These are phyloP conservation scores for Citrus sp. DNA, from an alignment of 345 rosid genomes.

Conservation along the genomic window DNA sequence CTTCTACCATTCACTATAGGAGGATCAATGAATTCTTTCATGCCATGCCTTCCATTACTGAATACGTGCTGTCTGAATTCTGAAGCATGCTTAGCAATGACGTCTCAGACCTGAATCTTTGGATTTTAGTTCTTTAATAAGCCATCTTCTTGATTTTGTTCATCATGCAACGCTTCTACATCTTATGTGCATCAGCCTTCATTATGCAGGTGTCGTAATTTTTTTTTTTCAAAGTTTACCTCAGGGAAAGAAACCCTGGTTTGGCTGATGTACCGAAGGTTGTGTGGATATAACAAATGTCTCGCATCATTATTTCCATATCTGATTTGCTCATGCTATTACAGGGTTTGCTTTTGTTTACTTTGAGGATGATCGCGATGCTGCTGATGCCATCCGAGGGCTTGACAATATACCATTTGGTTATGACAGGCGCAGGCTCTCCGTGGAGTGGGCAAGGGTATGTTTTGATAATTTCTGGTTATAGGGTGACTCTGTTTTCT, in stretches of 20 bases:
- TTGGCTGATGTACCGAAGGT: slow-evolving; percentile 31
- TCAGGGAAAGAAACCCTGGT: slow-evolving; percentile 31
- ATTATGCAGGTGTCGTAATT: slow-evolving; percentile 71
- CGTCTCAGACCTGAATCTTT: slow-evolving; percentile 62
- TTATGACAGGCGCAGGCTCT: slow-evolving; percentile 63
- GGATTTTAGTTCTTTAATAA: slow-evolving; percentile 48
- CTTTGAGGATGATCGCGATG: slow-evolving; percentile 86
- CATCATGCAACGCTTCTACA: slow-evolving; percentile 76
- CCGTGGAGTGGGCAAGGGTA: slow-evolving; percentile 91
- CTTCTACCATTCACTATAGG: slow-evolving; percentile 49
- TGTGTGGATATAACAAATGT: slow-evolving; percentile 20
- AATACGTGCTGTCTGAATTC: slow-evolving; percentile 63
- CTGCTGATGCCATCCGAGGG: slow-evolving; percentile 73
- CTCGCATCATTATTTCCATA: neutral
- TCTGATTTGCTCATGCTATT: slow-evolving; percentile 18
- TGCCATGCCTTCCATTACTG: slow-evolving; percentile 63
- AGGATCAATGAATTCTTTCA: slow-evolving; percentile 62
- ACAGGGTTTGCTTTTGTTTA: slow-evolving; percentile 92
- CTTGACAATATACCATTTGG: slow-evolving; percentile 70
- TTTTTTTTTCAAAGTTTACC: slow-evolving; percentile 25
- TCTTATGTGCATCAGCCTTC: slow-evolving; percentile 74
- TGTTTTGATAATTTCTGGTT: neutral
- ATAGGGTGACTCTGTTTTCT: neutral
- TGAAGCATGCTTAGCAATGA: slow-evolving; percentile 66
- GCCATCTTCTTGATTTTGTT: slow-evolving; percentile 64